Conservation (phyloP, 1,284 basidiomycete genomes). For the Amylostereum chailletii region DNA sequence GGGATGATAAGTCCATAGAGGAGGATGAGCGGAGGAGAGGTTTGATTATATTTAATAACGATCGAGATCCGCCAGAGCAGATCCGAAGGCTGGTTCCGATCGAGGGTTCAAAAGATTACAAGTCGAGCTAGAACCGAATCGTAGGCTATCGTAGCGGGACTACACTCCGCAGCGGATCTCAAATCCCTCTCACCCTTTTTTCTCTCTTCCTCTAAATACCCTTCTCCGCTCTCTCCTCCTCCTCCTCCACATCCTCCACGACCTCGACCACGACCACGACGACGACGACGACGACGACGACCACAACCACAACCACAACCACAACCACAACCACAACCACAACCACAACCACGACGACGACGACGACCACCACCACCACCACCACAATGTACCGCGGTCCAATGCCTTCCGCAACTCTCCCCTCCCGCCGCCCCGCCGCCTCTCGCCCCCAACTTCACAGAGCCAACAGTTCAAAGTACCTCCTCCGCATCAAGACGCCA, state of each 20-base stretch:
- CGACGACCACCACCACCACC: background rate
- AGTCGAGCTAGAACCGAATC: no score
- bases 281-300: background rate
- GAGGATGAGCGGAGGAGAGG: no score
- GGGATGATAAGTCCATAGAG: no score
- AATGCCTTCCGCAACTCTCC: background rate
- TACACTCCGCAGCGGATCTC: background rate
- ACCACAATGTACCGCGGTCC: constrained; percentile 1
- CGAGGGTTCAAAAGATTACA: no score
- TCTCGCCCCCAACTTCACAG: constrained; percentile 3
- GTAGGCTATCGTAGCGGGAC: no score
- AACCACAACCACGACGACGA: background rate
- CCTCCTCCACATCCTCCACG: background rate
- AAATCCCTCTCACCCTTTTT: background rate
- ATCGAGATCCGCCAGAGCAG: no score
- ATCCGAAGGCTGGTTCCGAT: no score
- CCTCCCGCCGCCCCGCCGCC: background rate
- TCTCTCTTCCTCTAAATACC: background rate
- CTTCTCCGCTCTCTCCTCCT: background rate
- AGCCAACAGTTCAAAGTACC: constrained; percentile 1
- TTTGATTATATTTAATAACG: no score
- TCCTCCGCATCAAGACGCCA: constrained; percentile 3
- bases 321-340: background rate
- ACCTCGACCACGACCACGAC: background rate
- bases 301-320: background rate